phyloP scores from a whole-genome alignment of 176 grass and related monocot genomes.

The Aegilops tauschii region DNA sequence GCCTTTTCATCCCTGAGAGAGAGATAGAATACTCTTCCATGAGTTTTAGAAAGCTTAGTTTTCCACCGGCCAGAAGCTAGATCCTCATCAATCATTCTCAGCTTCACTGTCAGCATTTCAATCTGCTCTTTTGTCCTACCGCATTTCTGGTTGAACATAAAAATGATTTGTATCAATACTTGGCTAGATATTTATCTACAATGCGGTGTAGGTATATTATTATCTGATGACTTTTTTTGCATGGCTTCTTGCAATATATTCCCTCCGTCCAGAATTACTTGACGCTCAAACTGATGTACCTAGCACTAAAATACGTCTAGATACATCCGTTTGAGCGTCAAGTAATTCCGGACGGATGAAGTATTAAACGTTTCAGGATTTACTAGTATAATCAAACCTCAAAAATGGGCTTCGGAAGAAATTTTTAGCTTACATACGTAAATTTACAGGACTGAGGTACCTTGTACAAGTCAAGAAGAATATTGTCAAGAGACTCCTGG shows the following conservation, averaged over 20 bases:
- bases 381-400: slow-evolving; percentile 9
- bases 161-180: slow-evolving; percentile 13
- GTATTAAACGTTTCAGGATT: background rate
- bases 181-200: background rate
- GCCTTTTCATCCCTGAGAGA: slow-evolving; percentile 68
- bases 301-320: too few relatives aligned
- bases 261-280: too few relatives aligned
- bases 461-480: slow-evolving; percentile 73
- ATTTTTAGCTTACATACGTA: background rate
- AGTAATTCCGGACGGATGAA: too few relatives aligned
- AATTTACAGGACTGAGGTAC: slow-evolving; percentile 18
- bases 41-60: slow-evolving; percentile 56
- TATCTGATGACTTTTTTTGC: background rate
- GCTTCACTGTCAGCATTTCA: slow-evolving; percentile 56
- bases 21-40: slow-evolving; percentile 56
- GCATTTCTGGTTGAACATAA: slow-evolving; percentile 63
- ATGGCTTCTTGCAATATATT: background rate
- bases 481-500: slow-evolving; percentile 61
- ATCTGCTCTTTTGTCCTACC: slow-evolving; percentile 65
- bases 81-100: slow-evolving; percentile 67
- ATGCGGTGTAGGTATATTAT: background rate
- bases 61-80: slow-evolving; percentile 72
- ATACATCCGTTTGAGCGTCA: too few relatives aligned
- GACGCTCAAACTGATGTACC: too few relatives aligned
- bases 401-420: background rate